phyloP scores from a whole-genome alignment of 108 stramenopile genomes.

The Nitzschia sp. region DNA sequence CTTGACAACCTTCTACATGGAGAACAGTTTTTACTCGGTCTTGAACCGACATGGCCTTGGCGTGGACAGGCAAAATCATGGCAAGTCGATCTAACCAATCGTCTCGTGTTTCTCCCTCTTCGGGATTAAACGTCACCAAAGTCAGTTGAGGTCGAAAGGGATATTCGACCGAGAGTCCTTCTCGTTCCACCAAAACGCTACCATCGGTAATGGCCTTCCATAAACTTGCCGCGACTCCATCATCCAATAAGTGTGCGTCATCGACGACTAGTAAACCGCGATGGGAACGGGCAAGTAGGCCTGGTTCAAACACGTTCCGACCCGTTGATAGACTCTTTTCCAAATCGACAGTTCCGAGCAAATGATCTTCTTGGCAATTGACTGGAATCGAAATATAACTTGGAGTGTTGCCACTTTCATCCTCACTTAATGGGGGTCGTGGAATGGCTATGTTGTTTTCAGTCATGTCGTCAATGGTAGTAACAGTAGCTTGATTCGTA shows the following conservation, averaged over 20 bases:
- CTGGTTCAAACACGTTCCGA: neutral
- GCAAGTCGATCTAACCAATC: conserved; percentile 84
- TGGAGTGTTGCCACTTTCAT: no score
- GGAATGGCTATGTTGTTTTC: no score
- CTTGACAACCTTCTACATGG: neutral
- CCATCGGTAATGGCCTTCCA: conserved; percentile 37
- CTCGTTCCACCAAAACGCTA: conserved; percentile 77
- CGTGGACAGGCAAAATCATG: conserved; percentile 72
- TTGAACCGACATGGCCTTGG: neutral
- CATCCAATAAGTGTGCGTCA: neutral
- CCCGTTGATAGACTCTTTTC: conserved; percentile 75
- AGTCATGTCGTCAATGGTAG: no score
- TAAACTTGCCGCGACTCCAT: neutral
- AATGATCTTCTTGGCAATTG: conserved; percentile 55
- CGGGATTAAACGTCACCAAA: conserved; percentile 88
- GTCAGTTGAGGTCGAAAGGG: conserved; percentile 68
- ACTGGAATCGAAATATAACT: no score
- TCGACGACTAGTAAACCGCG: neutral
- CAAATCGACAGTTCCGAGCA: conserved; percentile 77
- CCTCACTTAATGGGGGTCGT: no score
- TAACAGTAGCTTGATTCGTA: no score
- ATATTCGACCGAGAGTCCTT: conserved; percentile 75
- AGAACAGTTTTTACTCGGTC: neutral
- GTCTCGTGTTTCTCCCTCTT: conserved; percentile 83
- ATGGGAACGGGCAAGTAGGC: neutral